These are phyloP conservation scores for Stephania japonica DNA, from an alignment of 164 flowering plant species.

Conservation along the genomic window DNA sequence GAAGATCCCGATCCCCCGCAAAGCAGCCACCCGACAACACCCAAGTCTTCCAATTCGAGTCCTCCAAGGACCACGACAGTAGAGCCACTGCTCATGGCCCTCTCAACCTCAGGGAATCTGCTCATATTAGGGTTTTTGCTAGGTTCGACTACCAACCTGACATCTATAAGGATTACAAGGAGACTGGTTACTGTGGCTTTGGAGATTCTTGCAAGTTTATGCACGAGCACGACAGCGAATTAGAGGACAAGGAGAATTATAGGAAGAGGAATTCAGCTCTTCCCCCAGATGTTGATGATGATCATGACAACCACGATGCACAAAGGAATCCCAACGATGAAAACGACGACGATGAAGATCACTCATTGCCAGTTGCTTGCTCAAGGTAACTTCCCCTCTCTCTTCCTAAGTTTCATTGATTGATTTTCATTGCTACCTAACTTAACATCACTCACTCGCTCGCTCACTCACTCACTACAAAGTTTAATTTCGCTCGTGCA, in stretches of 20 bases:
- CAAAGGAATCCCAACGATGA: slow-evolving; percentile 29
- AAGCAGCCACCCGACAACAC: too few relatives aligned
- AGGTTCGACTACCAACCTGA: too few relatives aligned
- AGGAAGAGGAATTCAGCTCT: slow-evolving; percentile 72
- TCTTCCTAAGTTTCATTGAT: neutral
- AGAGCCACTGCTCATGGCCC: too few relatives aligned
- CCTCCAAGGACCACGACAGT: too few relatives aligned
- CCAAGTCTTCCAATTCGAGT: too few relatives aligned
- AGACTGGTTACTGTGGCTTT: slow-evolving; percentile 96
- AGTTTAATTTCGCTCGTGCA: slow-evolving; percentile 29
- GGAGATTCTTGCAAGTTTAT: slow-evolving; percentile 96
- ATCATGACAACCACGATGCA: too few relatives aligned
- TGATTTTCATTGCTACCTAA: neutral
- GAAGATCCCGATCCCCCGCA: too few relatives aligned
- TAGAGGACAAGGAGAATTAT: slow-evolving; percentile 73
- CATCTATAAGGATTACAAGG: slow-evolving; percentile 30
- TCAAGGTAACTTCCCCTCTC: too few relatives aligned
- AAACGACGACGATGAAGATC: slow-evolving; percentile 63
- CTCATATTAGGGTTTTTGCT: too few relatives aligned
- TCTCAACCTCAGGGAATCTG: too few relatives aligned
- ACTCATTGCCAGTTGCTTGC: slow-evolving; percentile 76
- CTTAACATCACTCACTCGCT: neutral
- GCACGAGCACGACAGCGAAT: slow-evolving; percentile 93
- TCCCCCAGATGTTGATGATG: slow-evolving; percentile 19
- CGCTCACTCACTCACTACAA: neutral